These are phyloP conservation scores for Prototheca cutis DNA, from an alignment of 163 green algal genomes.

Conservation along the genomic window DNA sequence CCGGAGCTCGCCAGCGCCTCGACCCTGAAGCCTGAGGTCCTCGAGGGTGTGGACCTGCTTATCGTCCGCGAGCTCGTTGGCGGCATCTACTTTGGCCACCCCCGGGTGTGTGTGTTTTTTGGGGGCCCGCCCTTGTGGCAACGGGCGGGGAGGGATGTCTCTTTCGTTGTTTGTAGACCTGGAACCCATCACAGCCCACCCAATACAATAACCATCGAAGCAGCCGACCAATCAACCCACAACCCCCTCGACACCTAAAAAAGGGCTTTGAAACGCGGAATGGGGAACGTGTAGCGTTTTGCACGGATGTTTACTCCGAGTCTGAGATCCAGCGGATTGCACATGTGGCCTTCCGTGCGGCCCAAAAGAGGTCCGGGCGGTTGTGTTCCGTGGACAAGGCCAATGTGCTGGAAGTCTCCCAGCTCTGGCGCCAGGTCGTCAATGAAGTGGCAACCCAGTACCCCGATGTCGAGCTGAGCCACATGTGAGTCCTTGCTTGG, in stretches of 20 bases:
- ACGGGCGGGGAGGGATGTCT: no score
- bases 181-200: no score
- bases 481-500: no score
- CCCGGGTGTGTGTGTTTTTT: constrained; percentile 49
- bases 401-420: constrained; percentile 87
- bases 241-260: no score
- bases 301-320: constrained; percentile 93
- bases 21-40: constrained; percentile 85
- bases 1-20: constrained; percentile 87
- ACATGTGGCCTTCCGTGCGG: constrained; percentile 83
- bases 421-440: constrained; percentile 76
- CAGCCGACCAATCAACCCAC: no score
- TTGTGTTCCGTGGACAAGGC: constrained; percentile 92
- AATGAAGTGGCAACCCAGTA: constrained; percentile 71
- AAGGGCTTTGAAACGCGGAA: constrained; percentile 78
- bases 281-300: constrained; percentile 79
- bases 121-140: no score
- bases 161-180: no score
- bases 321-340: constrained; percentile 78
- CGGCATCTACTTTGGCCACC: constrained; percentile 98
- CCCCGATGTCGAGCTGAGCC: constrained; percentile 88
- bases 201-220: no score
- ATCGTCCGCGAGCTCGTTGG: constrained; percentile 96
- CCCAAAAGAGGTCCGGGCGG: constrained; percentile 61
- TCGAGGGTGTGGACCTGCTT: constrained; percentile 95